Percentiles rank a stretch among this genome's conserved stretches.
These are phyloP conservation scores for Phascolomyces articulosus DNA, from an alignment of 371 early-diverging fungal species.

Conservation along the genomic window DNA sequence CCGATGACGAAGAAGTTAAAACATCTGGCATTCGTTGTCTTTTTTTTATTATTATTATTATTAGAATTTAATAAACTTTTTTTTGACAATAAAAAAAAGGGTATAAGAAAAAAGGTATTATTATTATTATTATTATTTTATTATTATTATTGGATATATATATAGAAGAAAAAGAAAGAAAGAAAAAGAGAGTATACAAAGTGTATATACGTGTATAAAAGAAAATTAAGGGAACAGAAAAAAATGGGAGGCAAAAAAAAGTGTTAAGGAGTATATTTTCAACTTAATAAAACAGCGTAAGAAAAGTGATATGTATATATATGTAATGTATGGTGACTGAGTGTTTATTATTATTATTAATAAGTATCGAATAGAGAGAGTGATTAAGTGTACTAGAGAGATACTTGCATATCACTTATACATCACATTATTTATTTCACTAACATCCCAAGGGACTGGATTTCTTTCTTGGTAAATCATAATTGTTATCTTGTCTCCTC, in stretches of 20 bases:
- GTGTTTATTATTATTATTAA: too few species aligned
- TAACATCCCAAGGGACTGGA: neutral
- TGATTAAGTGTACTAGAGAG: too few species aligned
- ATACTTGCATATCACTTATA: too few species aligned
- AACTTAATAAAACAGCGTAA: too few species aligned
- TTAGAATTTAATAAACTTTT: neutral
- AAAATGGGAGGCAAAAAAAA: neutral
- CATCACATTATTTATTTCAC: neutral
- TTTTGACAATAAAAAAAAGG: neutral
- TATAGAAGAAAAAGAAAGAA: conserved; percentile 4
- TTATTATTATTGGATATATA: too few species aligned
- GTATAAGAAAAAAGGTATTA: neutral
- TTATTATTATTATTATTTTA: too few species aligned
- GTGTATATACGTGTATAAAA: too few species aligned
- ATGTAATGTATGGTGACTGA: too few species aligned
- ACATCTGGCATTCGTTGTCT: neutral
- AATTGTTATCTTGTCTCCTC: too few species aligned
- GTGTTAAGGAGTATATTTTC: conserved; percentile 3
- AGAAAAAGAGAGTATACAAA: conserved; percentile 1
- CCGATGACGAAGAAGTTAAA: conserved; percentile 1
- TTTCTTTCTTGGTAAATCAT: neutral
- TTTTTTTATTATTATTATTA: neutral
- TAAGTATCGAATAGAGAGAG: too few species aligned
- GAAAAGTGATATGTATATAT: too few species aligned
- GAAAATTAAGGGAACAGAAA: too few species aligned